A percentile compares a stretch with the other conserved stretches of the same genome.
These are phyloP conservation scores for Cystobasidiopsis lactophilus DNA, from an alignment of 768 basidiomycete genomes.

Conservation along the genomic window DNA sequence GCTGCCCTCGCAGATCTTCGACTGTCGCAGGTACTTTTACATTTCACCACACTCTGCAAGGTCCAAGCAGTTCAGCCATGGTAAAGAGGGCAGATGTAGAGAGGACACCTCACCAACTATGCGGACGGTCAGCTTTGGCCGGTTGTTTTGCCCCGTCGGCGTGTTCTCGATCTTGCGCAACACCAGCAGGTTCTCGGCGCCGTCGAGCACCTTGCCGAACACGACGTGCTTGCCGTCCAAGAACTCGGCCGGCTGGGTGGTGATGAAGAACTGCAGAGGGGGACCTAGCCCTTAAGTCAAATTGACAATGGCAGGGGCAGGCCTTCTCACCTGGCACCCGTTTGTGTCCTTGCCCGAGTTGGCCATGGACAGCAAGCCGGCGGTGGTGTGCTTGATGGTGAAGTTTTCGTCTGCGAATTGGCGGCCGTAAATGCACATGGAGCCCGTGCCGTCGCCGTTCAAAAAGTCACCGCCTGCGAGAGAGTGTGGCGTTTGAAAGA, in stretches of 20 bases:
- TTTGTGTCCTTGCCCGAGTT: constrained; percentile 90
- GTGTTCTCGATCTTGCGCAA: constrained; percentile 92
- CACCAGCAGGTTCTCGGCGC: constrained; percentile 67
- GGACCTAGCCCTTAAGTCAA: no score
- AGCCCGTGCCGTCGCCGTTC: constrained; percentile 83
- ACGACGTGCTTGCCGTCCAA: constrained; percentile 82
- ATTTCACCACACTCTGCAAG: constrained; percentile 10
- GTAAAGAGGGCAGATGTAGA: no score
- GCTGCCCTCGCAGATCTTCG: no score
- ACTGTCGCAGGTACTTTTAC: neutral
- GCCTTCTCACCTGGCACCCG: constrained; percentile 59
- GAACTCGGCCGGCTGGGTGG: constrained; percentile 82
- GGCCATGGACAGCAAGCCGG: constrained; percentile 31
- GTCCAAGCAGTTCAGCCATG: neutral
- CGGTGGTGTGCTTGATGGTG: constrained; percentile 42
- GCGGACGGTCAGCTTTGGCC: constrained; percentile 71
- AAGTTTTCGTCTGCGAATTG: constrained; percentile 94
- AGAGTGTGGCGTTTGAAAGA: neutral
- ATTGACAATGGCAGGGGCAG: no score
- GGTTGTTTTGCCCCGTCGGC: constrained; percentile 58
- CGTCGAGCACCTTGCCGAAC: constrained; percentile 59
- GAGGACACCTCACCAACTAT: constrained; percentile 42
- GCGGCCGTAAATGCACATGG: constrained; percentile 93
- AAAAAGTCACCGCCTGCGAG: constrained; percentile 58
- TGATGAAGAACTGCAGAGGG: constrained; percentile 90